Base-by-base conservation (phyloP, 139 green algal species). In the Tetraselmis striata region DNA sequence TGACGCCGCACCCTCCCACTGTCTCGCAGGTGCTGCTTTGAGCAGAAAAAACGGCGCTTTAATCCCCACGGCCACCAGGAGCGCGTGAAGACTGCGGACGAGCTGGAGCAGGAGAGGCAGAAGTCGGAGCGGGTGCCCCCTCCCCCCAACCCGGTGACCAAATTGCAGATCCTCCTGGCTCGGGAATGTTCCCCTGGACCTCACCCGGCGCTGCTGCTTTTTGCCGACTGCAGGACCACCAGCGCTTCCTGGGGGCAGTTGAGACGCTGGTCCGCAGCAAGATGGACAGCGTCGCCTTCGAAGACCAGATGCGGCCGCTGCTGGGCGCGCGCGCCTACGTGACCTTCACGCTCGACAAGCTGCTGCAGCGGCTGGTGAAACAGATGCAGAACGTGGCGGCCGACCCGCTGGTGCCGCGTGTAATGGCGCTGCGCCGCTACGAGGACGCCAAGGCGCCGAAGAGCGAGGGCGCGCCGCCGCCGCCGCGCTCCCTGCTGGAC, bases 271-370 rank as follows among this genome's bases (percentile, higher is more conserved):
- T 67, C 18, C 45, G 45, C 45, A 67, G 18, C 45, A 67, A 67
- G 45, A 67, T 67, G 45, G 45, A 67, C 45, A 18, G 45, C 45
- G 18, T 18, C 45, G 45, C 45, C 5, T 67, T 67, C 18, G 45
- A 67, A 18, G 45, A 67, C 18, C 45, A 67, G 18, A 67, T 67
- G 45, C 45, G 45, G 45, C 45, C 45, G 45, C 45, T 67, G 45
- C 45, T 67, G 45, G 45, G 45, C 45, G 45, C 45, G 45, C 45
- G 45, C 18, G 45, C 87, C 45, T 98, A 98, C 84, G 88, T 96
- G 81, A 89, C 98, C 25, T 98, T 98, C 92, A 98, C 95, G 32
- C 89, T 98, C 77, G 95, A 98, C 90, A 98, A 98, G 91, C 92
- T 98, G 29, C 90, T 97, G 32, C 87, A 90, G 82, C 95, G 96